Conservation (phyloP, 202 grass and related monocot genomes). For the Sporobolus alterniflorus region DNA sequence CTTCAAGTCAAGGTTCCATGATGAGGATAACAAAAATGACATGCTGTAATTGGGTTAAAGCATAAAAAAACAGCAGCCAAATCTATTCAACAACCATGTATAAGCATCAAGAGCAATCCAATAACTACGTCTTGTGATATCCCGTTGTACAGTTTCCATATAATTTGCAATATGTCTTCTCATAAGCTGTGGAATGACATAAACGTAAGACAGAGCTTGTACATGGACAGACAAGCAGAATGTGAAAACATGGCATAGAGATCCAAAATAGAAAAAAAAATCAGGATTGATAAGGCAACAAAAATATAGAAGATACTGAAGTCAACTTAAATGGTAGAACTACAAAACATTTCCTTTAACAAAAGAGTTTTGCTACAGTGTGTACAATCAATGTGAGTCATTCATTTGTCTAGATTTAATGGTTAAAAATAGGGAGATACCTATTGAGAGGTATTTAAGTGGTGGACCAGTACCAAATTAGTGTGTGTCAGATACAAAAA, state of each 20-base stretch:
- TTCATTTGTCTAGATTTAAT: no score
- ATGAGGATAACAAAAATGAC: background rate
- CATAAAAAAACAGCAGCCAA: no score
- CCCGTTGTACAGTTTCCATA: conserved; percentile 77
- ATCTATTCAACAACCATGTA: conserved; percentile 20
- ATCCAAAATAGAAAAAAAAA: conserved; percentile 40
- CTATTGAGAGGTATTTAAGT: no score
- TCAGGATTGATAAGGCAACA: conserved; percentile 6
- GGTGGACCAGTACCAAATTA: no score
- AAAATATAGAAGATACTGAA: conserved; percentile 21
- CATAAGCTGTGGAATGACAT: conserved; percentile 66
- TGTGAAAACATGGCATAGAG: background rate
- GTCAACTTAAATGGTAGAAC: conserved; percentile 5
- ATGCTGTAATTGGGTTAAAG: background rate
- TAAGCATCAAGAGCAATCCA: conserved; percentile 20
- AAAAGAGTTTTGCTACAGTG: no score
- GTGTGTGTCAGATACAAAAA: no score
- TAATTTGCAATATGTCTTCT: conserved; percentile 84
- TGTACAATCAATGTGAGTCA: no score
- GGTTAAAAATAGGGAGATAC: no score
- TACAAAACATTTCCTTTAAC: background rate
- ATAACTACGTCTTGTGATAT: conserved; percentile 88
- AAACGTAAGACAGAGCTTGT: conserved; percentile 19
- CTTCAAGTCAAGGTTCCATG: background rate
- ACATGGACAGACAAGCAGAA: conserved; percentile 22